phyloP scores from a whole-genome alignment of 1,139 yeast species.

The Meyerozyma elateridarum region DNA sequence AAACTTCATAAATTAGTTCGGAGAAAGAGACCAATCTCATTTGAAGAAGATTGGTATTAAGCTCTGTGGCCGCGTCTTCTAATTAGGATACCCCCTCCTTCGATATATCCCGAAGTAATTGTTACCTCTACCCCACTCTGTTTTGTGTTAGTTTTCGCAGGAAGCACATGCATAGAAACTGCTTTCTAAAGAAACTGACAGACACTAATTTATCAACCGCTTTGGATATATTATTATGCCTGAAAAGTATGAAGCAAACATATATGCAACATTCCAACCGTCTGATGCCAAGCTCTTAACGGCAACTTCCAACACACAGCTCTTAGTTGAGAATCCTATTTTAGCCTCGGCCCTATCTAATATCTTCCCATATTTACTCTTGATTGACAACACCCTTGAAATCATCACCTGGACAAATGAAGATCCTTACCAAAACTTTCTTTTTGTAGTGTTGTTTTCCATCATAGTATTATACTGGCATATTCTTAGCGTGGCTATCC shows the following conservation, averaged over 20 bases:
- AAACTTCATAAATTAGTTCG: too few relatives aligned
- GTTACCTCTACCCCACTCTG: slow-evolving; percentile 1
- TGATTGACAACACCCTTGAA: slow-evolving; percentile 42
- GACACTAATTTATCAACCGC: too few relatives aligned
- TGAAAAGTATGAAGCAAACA: slow-evolving; percentile 13
- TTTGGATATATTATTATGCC: slow-evolving; percentile 9
- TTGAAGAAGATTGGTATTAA: too few relatives aligned
- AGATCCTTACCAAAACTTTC: slow-evolving; percentile 45
- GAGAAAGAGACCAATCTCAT: too few relatives aligned
- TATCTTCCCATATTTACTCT: slow-evolving; percentile 44
- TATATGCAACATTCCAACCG: slow-evolving; percentile 33
- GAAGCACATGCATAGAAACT: slow-evolving; percentile 2
- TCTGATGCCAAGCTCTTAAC: slow-evolving; percentile 29
- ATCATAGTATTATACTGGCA: slow-evolving; percentile 45
- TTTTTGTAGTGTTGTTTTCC: slow-evolving; percentile 37
- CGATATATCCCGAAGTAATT: too few relatives aligned
- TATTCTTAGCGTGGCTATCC: slow-evolving; percentile 24
- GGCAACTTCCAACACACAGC: slow-evolving; percentile 22
- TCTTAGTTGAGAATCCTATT: slow-evolving; percentile 41
- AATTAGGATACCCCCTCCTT: too few relatives aligned
- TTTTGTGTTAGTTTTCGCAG: background rate
- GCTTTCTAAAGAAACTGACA: too few relatives aligned
- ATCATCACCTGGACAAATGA: slow-evolving; percentile 54
- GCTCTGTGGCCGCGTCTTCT: too few relatives aligned
- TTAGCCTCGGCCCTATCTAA: slow-evolving; percentile 44